Evolutionary conservation across 768 basidiomycete species (phyloP), one percentile per base, ranked within the genome.

Genomic region (Ephemerocybe angulata): DNA sequence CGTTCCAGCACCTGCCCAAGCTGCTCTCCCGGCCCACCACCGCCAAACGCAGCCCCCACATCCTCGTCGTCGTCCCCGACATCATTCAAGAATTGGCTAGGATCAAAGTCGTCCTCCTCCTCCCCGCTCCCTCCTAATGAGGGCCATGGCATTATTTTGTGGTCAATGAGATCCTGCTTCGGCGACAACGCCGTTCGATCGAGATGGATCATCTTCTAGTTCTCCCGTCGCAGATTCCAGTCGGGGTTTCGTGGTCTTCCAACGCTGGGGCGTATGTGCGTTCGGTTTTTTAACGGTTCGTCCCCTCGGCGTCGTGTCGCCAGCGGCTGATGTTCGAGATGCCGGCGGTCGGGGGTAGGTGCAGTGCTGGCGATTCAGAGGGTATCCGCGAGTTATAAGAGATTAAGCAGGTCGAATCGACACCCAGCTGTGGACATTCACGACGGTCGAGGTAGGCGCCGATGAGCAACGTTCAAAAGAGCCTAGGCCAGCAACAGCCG

Each of bases 111-210:
- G 35, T 48, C 48, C n/a, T 55, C 54, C 13, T 50, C 54, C 35
- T 35, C 33, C 33, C 33, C 33, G 8, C 33, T 17, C 8, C 31
- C 33, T 4, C 48, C 54, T 55, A 54, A 40, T 37, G 53, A 54
- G 21, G 54, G 47, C 54, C 54, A 55, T 6, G 54, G 54, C n/a
- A 55, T 31, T 19, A 50, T 41, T 55, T 55, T 50, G 38, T 50
- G 54, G 47, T 50, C 54, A 41, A 50, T 17, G 12, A 54, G 43
- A 40, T 54, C 41, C 50, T 55, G 54, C 31, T 55, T 49, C 17
- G 47, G 47, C 10, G 47, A 40, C 6, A 43, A 33, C 17, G 52
- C 28, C 38, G 37, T 54, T 48, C 33, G 29, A 46, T 54, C 53
- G 21, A 48, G 53, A 50, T 55, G 54, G 40, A 55, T 55, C 54